Evolutionary conservation across 495 filamentous ascomycete genomes (phyloP).

Genomic region (Parachaetomium inaequale): DNA sequence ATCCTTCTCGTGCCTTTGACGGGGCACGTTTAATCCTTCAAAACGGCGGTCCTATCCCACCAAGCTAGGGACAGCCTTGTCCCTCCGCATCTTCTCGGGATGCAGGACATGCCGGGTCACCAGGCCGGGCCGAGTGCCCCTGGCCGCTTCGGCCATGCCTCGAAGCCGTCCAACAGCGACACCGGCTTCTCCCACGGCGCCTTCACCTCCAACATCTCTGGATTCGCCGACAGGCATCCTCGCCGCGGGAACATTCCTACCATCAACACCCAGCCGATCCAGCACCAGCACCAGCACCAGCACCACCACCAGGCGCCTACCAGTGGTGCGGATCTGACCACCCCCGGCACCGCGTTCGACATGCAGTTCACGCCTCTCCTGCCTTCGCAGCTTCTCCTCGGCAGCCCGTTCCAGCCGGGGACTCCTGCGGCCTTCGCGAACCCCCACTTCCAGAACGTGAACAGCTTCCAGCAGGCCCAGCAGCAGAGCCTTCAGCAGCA

Average conservation of each 20-base stretch:
- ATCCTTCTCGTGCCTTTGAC: constrained; percentile 44
- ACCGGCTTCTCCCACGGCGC: constrained; percentile 90
- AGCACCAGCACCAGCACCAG: constrained; percentile 43
- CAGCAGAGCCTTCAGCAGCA: constrained; percentile 59
- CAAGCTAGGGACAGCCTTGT: constrained; percentile 68
- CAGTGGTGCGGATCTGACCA: constrained; percentile 69
- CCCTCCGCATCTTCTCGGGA: constrained; percentile 76
- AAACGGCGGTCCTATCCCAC: constrained; percentile 67
- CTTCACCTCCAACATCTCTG: constrained; percentile 74
- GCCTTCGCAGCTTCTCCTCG: constrained; percentile 88
- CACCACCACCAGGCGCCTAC: constrained; percentile 29
- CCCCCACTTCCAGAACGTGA: constrained; percentile 83
- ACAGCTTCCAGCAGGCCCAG: constrained; percentile 68
- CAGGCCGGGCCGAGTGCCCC: constrained; percentile 54
- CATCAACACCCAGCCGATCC: constrained; percentile 76
- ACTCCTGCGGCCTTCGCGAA: constrained; percentile 85
- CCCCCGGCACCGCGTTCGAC: constrained; percentile 83
- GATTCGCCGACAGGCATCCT: constrained; percentile 78
- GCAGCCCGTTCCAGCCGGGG: constrained; percentile 94
- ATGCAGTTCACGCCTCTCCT: constrained; percentile 98
- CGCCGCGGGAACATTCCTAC: constrained; percentile 81
- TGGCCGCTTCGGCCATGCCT: constrained; percentile 60
- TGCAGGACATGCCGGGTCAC: constrained; percentile 74
- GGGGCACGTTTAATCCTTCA: constrained; percentile 57
- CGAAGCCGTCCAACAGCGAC: constrained; percentile 72